Evolutionary conservation across 805 yeast species (phyloP).

Genomic region (Hanseniaspora meyeri): DNA sequence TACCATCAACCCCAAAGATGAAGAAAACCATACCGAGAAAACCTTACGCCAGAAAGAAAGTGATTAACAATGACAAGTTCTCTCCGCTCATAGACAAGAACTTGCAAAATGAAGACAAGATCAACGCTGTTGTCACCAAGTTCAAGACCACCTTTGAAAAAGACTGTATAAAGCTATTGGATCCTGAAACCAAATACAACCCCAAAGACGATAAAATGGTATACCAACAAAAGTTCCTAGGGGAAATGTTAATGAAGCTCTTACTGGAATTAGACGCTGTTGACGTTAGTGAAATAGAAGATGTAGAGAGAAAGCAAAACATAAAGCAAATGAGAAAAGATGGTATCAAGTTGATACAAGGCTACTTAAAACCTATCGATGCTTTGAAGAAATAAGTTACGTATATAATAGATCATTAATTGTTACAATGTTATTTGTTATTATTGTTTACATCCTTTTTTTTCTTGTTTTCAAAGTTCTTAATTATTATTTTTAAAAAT

Average conservation of each 20-base stretch:
- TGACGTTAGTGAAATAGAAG: slow-evolving; percentile 31
- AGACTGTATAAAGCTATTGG: slow-evolving; percentile 16
- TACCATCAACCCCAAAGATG: background rate
- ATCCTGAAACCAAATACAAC: slow-evolving; percentile 19
- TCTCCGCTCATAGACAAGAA: slow-evolving; percentile 4
- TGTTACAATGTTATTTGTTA: background rate
- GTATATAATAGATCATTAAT: background rate
- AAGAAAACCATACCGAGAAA: slow-evolving; percentile 11
- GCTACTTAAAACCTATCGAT: slow-evolving; percentile 45
- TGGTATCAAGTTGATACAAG: slow-evolving; percentile 49
- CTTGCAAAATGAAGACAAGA: slow-evolving; percentile 20
- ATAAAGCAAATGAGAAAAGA: slow-evolving; percentile 48
- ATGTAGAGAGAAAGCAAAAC: slow-evolving; percentile 33
- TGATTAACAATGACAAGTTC: slow-evolving; percentile 9
- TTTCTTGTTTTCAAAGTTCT: background rate
- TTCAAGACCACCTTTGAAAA: slow-evolving; percentile 22
- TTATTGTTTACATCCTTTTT: background rate
- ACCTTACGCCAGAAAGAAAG: slow-evolving; percentile 13
- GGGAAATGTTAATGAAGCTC: slow-evolving; percentile 56
- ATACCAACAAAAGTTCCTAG: slow-evolving; percentile 46
- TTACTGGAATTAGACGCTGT: slow-evolving; percentile 56
- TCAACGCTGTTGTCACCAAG: slow-evolving; percentile 21
- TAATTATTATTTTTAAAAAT: background rate
- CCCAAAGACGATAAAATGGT: slow-evolving; percentile 20
- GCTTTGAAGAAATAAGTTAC: slow-evolving; percentile 11